Evolutionary conservation across 176 grass and related monocot genomes (phyloP).

Genomic region (Carex myosuroides): DNA sequence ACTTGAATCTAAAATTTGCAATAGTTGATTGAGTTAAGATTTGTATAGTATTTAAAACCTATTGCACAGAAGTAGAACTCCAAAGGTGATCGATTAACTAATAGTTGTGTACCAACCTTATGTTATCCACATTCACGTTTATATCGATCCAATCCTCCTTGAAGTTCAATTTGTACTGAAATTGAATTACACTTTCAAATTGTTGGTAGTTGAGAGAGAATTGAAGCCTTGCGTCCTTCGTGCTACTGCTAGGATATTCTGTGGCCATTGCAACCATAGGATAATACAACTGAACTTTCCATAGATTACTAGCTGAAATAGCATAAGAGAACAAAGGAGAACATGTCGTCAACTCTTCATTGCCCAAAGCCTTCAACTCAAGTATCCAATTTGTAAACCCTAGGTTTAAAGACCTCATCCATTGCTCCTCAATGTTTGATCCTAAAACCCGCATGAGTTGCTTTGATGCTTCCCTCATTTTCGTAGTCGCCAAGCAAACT

Average conservation of each 20-base stretch:
- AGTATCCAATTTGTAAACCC: slow-evolving; percentile 56
- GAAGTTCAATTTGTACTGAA: slow-evolving; percentile 39
- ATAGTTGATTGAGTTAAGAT: background rate
- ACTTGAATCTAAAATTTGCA: background rate
- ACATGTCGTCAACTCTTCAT: background rate
- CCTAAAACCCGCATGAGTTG: slow-evolving; percentile 43
- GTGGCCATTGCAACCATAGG: slow-evolving; percentile 52
- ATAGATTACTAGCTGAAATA: slow-evolving; percentile 38
- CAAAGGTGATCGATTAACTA: background rate
- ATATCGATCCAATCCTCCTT: slow-evolving; percentile 70
- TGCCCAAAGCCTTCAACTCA: slow-evolving; percentile 28
- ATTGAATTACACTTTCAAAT: slow-evolving; percentile 59
- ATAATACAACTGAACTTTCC: slow-evolving; percentile 74
- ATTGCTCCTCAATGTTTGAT: slow-evolving; percentile 58
- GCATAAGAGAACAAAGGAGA: slow-evolving; percentile 48
- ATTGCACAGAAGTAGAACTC: background rate
- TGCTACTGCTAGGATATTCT: slow-evolving; percentile 22
- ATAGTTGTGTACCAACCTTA: slow-evolving; percentile 35
- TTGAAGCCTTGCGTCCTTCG: slow-evolving; percentile 46
- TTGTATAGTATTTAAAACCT: background rate
- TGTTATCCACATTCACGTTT: slow-evolving; percentile 51
- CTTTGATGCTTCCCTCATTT: slow-evolving; percentile 27
- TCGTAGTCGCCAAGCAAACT: background rate
- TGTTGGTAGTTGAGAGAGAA: slow-evolving; percentile 82
- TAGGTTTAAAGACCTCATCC: slow-evolving; percentile 70